Conservation (phyloP, 2,329 filamentous ascomycete species). For the Amauroascus verrucosus region DNA sequence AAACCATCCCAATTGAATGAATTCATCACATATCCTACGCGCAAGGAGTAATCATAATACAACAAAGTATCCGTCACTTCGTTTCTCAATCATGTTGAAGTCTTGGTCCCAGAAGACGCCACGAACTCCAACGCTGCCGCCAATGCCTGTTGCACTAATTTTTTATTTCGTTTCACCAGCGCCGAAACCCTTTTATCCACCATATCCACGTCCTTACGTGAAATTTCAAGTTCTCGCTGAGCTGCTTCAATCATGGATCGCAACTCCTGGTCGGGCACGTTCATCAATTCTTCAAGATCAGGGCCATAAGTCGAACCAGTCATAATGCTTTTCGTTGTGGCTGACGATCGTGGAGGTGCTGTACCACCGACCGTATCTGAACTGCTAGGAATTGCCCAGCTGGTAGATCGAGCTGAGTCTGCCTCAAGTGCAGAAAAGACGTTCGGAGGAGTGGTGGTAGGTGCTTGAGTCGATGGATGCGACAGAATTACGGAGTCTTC, state of each 20-base stretch:
- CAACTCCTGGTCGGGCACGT: slow-evolving; percentile 34
- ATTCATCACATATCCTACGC: background rate
- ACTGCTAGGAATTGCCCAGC: slow-evolving; percentile 7
- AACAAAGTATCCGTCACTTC: background rate
- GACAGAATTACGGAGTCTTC: slow-evolving; percentile 21
- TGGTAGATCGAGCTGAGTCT: slow-evolving; percentile 29
- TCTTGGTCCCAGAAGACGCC: background rate
- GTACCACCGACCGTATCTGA: background rate
- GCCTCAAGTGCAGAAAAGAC: slow-evolving; percentile 33
- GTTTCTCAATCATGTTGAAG: background rate
- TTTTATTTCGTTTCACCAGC: slow-evolving; percentile 36
- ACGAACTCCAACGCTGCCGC: slow-evolving; percentile 21
- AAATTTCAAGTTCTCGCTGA: slow-evolving; percentile 57
- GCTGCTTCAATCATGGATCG: slow-evolving; percentile 32
- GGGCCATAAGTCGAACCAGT: slow-evolving; percentile 25
- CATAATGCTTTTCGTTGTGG: slow-evolving; percentile 31
- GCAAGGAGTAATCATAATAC: background rate
- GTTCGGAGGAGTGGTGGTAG: slow-evolving; percentile 18
- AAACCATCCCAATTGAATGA: background rate
- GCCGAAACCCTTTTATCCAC: slow-evolving; percentile 37
- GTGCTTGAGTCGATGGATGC: slow-evolving; percentile 19
- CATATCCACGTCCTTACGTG: slow-evolving; percentile 56
- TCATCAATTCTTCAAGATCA: slow-evolving; percentile 33
- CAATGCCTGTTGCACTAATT: slow-evolving; percentile 34
- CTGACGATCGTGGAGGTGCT: slow-evolving; percentile 13